Base-by-base conservation (phyloP, 2,329 filamentous ascomycete species). In the Thermoascus crustaceus region DNA sequence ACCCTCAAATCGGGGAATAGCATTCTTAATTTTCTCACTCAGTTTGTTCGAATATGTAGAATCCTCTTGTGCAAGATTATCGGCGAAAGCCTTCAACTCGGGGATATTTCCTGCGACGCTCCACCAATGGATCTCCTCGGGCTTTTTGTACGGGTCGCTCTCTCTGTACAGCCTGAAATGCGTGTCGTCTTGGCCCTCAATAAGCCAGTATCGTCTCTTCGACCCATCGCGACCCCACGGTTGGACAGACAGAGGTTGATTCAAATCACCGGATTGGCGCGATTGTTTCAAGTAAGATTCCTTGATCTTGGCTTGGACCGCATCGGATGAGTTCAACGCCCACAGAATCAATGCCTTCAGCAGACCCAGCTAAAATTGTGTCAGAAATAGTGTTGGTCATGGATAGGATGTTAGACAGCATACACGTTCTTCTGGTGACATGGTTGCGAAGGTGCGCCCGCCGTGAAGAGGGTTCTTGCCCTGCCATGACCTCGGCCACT, bases 101-200 rank as follows among this genome's bases (percentile, higher is more conserved):
- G 93, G 86, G 32, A 98, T 95, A 32, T 73, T 81, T 5, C 89
- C 86, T 10, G 91, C 91, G 26, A 96, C 80, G 53, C 82, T 95
- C 75, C 85, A 86, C 91, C 91, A 98, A 16, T 85, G 86, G 42
- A n/a, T n/a, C n/a, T n/a, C n/a, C n/a, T 81, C 81, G 30, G 82
- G 75, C 52, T 76, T 76, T 20, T 81, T 73, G 4, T 79, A 78
- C 8, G 85, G 82, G 52, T 94, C 93, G 62, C 85, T 89, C 63
- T 98, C 91, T 35, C 91, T 76, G 60, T 98, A 98, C 29, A 98
- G 76, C 43, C 91, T 78, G 61, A 98, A 98, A 43, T 83, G 76
- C 3, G 89, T 96, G 60, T 98, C 88, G 50, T 96, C 89, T 47
- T 85, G 76, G 8, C 91, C 91, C 63, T 98, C 91, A 43, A 98